Percentiles rank a stretch among this genome's conserved stretches.
Conservation (phyloP, 805 yeast species). For the Metschnikowia continentalis region DNA sequence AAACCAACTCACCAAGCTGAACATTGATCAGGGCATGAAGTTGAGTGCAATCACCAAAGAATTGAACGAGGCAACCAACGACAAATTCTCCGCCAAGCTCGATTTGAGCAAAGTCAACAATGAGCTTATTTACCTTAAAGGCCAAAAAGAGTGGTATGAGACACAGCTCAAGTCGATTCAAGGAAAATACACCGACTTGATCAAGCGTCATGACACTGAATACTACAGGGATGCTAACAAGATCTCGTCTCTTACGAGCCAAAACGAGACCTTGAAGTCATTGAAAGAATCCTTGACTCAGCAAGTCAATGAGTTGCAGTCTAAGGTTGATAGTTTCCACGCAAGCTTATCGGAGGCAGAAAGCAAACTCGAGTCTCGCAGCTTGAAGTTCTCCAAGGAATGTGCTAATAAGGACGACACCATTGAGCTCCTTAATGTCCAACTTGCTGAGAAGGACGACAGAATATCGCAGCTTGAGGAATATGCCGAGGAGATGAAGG, state of each 20-base stretch:
- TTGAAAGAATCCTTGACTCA: slow-evolving; percentile 23
- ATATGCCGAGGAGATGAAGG: slow-evolving; percentile 39
- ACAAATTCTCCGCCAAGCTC: slow-evolving; percentile 33
- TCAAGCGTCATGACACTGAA: slow-evolving; percentile 38
- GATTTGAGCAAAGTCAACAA: slow-evolving; percentile 32
- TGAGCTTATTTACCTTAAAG: slow-evolving; percentile 29
- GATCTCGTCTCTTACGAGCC: slow-evolving; percentile 21
- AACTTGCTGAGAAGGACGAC: slow-evolving; percentile 47
- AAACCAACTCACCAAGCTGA: slow-evolving; percentile 28
- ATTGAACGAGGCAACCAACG: slow-evolving; percentile 34
- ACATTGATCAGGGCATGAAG: slow-evolving; percentile 34
- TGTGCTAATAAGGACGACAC: slow-evolving; percentile 54
- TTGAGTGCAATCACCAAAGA: slow-evolving; percentile 33
- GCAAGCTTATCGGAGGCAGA: slow-evolving; percentile 20
- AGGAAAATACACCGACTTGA: slow-evolving; percentile 32
- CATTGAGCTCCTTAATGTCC: slow-evolving; percentile 49
- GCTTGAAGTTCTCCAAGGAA: slow-evolving; percentile 36
- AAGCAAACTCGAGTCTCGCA: slow-evolving; percentile 42
- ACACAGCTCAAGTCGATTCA: slow-evolving; percentile 34
- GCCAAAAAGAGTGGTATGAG: slow-evolving; percentile 40
- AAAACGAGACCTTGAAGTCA: slow-evolving; percentile 30
- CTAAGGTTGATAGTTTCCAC: slow-evolving; percentile 30
- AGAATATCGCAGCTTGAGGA: slow-evolving; percentile 54
- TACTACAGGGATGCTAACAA: slow-evolving; percentile 26
- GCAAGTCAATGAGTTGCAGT: slow-evolving; percentile 46